Base-by-base conservation (phyloP, 1,284 basidiomycete species). In the Malassezia dermatis region DNA sequence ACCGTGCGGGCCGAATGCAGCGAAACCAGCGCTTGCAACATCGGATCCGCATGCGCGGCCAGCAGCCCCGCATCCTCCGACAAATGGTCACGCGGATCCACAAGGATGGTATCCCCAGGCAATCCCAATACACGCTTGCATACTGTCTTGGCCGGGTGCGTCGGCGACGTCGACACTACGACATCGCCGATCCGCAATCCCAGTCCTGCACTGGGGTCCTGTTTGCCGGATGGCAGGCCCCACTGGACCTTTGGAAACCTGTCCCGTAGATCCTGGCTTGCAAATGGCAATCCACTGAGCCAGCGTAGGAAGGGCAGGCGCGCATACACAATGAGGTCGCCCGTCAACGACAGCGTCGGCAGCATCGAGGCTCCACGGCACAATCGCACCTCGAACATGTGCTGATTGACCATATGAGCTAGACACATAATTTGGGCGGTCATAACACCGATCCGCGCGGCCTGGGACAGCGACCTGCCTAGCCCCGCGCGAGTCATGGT, bases 41-140 rank as follows among this genome's bases (percentile, higher is more conserved):
- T 52, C 7, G 46, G 23, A 11, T 46, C 40, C 8, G 31, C 40
- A 26, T 42, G 35, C 13, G 27, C 44, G 2, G 37, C 48, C 8
- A 40, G 13, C 7, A 34, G 30, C 13, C 30, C 43, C 8, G 45
- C 17, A 5, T 50, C 47, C 2, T 21, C 31, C n/a, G 26, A 17
- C 15, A 37, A n/a, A 17, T 26, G 21, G 4, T 57, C 49, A 8
- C 84, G 41, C 79, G 91, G 79, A 59, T 96, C 89, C 26, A 93
- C 83, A 61, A 88, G 89, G 23, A 96, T 75, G 19, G 85, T 78
- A 74, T 98, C 93, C 2, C 93, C 93, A 19, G 88, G 85, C 17
- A 98, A 76, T 0, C 89, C 93, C 19, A 95, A 79, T 13, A 98
- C 79, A 37, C 93, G 83, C 78, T 98, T 98, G 77, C 89, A 93